Conservation (phyloP, 345 rosid genomes). For the Heritiera fomes region DNA sequence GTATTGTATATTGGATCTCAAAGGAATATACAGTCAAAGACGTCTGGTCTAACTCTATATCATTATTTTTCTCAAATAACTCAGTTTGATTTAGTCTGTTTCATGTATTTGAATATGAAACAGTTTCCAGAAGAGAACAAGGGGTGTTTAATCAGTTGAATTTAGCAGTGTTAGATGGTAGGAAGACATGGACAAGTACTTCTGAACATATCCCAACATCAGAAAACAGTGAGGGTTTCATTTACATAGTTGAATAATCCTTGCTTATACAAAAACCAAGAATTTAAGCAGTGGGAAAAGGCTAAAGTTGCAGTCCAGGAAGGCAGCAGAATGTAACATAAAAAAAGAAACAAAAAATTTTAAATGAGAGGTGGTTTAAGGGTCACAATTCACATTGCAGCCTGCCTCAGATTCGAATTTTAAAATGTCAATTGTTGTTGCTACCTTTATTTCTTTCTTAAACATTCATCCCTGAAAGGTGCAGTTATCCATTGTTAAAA, state of each 20-base stretch:
- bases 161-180: slow-evolving; percentile 3
- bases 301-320: not conserved
- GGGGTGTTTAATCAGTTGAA: not conserved
- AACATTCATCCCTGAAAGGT: not conserved
- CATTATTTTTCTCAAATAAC: not conserved
- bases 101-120: not conserved
- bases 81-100: not conserved
- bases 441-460: not conserved
- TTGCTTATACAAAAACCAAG: not conserved
- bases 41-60: not conserved
- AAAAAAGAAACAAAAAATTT: not conserved
- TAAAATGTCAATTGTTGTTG: not conserved
- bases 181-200: not conserved
- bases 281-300: not conserved
- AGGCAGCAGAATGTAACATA: not conserved
- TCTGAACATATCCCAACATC: not conserved
- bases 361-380: not conserved
- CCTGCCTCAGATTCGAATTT: not conserved
- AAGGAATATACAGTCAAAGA: not conserved
- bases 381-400: not conserved
- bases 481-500: not conserved
- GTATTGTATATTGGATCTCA: not conserved
- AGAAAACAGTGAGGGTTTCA: not conserved
- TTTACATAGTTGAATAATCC: not conserved
- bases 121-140: not conserved